phyloP scores from a whole-genome alignment of 1,139 yeast species.

The Taiozyma sp. region DNA sequence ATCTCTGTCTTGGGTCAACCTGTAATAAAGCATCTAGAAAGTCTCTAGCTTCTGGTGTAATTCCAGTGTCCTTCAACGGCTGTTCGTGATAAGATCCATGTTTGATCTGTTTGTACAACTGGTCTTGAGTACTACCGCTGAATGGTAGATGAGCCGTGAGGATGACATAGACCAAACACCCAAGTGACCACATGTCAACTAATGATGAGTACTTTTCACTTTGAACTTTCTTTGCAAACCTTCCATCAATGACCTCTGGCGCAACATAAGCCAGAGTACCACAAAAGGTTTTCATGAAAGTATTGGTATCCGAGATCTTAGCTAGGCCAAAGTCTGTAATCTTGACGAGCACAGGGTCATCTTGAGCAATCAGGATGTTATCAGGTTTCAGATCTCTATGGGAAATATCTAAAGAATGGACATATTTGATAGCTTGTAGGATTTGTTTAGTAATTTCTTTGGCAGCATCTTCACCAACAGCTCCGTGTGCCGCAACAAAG shows the following conservation, averaged over 20 bases:
- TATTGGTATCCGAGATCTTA: conserved; percentile 68
- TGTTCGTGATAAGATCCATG: conserved; percentile 77
- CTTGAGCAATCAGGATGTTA: conserved; percentile 83
- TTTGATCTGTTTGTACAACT: conserved; percentile 68
- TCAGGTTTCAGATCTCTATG: conserved; percentile 94
- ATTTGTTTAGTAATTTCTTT: conserved; percentile 82
- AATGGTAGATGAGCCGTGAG: conserved; percentile 91
- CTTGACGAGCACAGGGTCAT: conserved; percentile 84
- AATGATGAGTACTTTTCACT: conserved; percentile 64
- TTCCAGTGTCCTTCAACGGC: conserved; percentile 63
- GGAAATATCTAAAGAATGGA: conserved; percentile 83
- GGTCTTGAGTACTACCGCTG: conserved; percentile 87
- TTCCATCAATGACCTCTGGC: conserved; percentile 83
- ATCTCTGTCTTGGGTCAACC: conserved; percentile 65
- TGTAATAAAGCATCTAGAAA: conserved; percentile 65
- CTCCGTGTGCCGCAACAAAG: conserved; percentile 87
- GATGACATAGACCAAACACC: conserved; percentile 86
- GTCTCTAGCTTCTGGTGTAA: conserved; percentile 60
- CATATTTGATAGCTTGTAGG: conserved; percentile 76
- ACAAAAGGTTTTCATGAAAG: conserved; percentile 82
- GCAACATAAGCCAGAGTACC: conserved; percentile 91
- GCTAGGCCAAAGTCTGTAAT: conserved; percentile 94
- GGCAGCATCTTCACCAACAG: conserved; percentile 86
- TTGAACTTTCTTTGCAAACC: conserved; percentile 32
- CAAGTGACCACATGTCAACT: conserved; percentile 96